phyloP scores from a whole-genome alignment of 495 filamentous ascomycete genomes.

The Pyrenula massariospora region DNA sequence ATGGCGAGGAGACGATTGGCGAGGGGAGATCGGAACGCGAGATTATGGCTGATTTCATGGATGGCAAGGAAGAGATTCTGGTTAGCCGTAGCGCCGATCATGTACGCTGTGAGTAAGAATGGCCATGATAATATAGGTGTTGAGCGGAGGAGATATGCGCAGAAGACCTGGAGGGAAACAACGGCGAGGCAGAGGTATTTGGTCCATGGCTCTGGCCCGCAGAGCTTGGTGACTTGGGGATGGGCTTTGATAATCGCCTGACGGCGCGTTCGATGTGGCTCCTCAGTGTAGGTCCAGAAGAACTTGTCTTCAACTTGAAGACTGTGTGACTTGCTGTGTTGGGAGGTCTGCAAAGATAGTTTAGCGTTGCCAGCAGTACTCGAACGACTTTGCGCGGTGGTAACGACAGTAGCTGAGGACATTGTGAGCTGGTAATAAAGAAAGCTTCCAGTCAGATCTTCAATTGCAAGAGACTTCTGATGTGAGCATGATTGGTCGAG shows the following conservation, averaged over 20 bases:
- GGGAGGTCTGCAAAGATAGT: neutral
- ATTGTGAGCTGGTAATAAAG: neutral
- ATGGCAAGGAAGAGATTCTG: slow-evolving; percentile 99
- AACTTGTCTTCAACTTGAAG: slow-evolving; percentile 39
- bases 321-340: neutral
- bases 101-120: slow-evolving; percentile 79
- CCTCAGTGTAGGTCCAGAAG: slow-evolving; percentile 97
- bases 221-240: slow-evolving; percentile 95
- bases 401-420: neutral
- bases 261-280: slow-evolving; percentile 84
- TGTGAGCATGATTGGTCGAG: too few species aligned
- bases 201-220: slow-evolving; percentile 89
- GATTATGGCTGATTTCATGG: slow-evolving; percentile 97
- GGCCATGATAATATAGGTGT: slow-evolving; percentile 70
- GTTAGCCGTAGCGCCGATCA: slow-evolving; percentile 91
- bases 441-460: neutral
- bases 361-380: neutral
- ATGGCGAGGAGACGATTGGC: slow-evolving; percentile 81
- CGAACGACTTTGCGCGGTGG: neutral
- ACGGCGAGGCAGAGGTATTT: slow-evolving; percentile 86
- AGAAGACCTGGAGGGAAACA: slow-evolving; percentile 67
- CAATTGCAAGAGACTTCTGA: neutral
- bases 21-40: slow-evolving; percentile 78
- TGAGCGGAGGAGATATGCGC: slow-evolving; percentile 69
- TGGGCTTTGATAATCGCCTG: slow-evolving; percentile 97